Base-by-base conservation (phyloP, 495 filamentous ascomycete species). In the Cenococcum geophilum region DNA sequence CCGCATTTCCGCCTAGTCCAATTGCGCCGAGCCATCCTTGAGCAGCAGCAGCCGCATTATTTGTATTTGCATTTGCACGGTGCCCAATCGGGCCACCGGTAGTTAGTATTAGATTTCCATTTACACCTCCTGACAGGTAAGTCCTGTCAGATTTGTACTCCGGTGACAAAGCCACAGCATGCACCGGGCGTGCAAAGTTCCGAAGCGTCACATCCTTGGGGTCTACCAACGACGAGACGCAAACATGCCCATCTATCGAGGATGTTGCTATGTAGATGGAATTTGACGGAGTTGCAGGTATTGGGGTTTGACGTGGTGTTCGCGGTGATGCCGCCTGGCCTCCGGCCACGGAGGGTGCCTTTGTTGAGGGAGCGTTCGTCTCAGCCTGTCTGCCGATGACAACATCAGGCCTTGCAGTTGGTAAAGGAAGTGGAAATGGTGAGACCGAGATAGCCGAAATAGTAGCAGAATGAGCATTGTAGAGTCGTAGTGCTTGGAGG, bases 171-270 rank as follows among this genome's bases (percentile, higher is more conserved):
- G 90, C 89, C 16, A 98, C 88, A 12, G 91, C 86, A 65, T 95
- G 89, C 6, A 98, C 82, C 0, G 95, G 93, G 20, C 93, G 81
- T 1, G 90, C 91, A 77, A 97, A 98, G 70, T 97, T 97, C 45
- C 95, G 84, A 32, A 97, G 74, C 36, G 86, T 82, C 4, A 97
- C 90, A 74, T 97, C 93, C 62, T 83, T 87, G 5, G 81, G 76
- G 64, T 89, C 86, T 20, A 91, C 78, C 35, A 97, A 71, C 1
- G 91, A 95, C 48, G 86, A 82, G 21, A 97, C 82, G 61, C 93
- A 97, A 9, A 97, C 87, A 65, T 96, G 91, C 25, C 93, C 93
- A 71, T 98, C 93, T 66, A 96, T 90, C 0, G 95, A 97, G 16
- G 95, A 89, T 1, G 91, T 92, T 1, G 86, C 93, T 62, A 97